Evolutionary conservation across 2,329 filamentous ascomycete species (phyloP).

Genomic region (Penicillium polonicum): DNA sequence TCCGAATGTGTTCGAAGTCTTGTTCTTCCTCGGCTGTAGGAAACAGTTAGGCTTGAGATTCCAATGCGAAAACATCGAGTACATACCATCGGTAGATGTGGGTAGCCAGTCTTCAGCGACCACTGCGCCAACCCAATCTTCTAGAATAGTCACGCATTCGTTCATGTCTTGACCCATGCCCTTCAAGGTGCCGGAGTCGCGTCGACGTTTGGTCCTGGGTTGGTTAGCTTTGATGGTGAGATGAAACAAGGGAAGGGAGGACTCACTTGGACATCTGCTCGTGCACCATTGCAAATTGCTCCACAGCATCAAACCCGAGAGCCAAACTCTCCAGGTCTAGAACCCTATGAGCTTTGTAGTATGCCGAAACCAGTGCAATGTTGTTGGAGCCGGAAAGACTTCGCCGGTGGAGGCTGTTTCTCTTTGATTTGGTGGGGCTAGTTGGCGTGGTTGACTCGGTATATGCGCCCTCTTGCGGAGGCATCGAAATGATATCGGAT

Average conservation of each 20-base stretch:
- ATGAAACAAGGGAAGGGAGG: not conserved
- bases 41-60: constrained; percentile 7
- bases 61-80: not conserved
- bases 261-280: constrained; percentile 46
- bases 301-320: constrained; percentile 64
- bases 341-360: constrained; percentile 59
- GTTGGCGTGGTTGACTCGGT: constrained; percentile 27
- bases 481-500: constrained; percentile 34
- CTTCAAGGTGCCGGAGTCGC: constrained; percentile 41
- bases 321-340: constrained; percentile 69
- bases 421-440: constrained; percentile 35
- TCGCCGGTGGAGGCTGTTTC: constrained; percentile 29
- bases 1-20: constrained; percentile 65
- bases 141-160: constrained; percentile 54
- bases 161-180: constrained; percentile 58
- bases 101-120: constrained; percentile 63
- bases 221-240: constrained; percentile 12
- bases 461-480: constrained; percentile 27
- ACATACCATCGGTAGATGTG: constrained; percentile 55
- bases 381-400: constrained; percentile 30
- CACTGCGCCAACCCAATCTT: constrained; percentile 60
- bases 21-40: constrained; percentile 54
- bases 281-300: constrained; percentile 61
- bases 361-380: constrained; percentile 26
- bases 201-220: constrained; percentile 31